These are phyloP conservation scores for Talaromyces sp. DNA, from an alignment of 2,329 filamentous ascomycete genomes.

Conservation along the genomic window DNA sequence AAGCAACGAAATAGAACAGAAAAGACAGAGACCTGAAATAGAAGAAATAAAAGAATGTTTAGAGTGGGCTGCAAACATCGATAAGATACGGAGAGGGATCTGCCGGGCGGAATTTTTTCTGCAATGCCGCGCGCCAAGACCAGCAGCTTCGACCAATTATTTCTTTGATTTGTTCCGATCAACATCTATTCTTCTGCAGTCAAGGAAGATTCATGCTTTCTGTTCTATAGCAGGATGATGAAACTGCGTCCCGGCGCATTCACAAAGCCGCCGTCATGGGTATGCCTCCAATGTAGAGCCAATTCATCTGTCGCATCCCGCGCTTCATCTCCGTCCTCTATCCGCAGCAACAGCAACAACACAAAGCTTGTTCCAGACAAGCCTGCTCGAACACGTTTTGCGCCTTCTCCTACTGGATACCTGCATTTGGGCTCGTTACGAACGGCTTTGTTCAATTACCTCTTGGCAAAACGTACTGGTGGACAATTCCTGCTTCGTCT, in stretches of 20 bases:
- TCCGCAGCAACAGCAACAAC: conserved; percentile 29
- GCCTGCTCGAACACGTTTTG: conserved; percentile 80
- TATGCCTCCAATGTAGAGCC: conserved; percentile 37
- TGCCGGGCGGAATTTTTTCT: conserved; percentile 16
- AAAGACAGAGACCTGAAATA: neutral
- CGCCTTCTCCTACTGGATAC: conserved; percentile 91
- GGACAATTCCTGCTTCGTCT: conserved; percentile 89
- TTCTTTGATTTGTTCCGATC: neutral
- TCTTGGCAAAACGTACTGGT: conserved; percentile 81
- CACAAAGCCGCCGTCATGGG: conserved; percentile 33
- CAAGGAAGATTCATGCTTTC: neutral
- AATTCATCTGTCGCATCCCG: conserved; percentile 30
- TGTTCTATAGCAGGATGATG: conserved; percentile 20
- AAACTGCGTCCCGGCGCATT: neutral
- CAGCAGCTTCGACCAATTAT: conserved; percentile 2
- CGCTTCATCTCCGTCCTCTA: conserved; percentile 26
- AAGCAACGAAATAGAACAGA: neutral
- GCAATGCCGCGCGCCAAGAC: conserved; percentile 5
- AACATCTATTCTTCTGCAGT: neutral
- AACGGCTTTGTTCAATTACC: conserved; percentile 92
- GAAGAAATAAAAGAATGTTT: neutral
- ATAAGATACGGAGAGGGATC: conserved; percentile 14
- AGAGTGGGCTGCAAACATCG: conserved; percentile 1
- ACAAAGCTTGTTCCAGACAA: conserved; percentile 46
- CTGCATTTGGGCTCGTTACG: conserved; percentile 87